Base-by-base conservation (phyloP, 1,139 yeast genomes). In the Yamadazyma spencermartinsiae region DNA sequence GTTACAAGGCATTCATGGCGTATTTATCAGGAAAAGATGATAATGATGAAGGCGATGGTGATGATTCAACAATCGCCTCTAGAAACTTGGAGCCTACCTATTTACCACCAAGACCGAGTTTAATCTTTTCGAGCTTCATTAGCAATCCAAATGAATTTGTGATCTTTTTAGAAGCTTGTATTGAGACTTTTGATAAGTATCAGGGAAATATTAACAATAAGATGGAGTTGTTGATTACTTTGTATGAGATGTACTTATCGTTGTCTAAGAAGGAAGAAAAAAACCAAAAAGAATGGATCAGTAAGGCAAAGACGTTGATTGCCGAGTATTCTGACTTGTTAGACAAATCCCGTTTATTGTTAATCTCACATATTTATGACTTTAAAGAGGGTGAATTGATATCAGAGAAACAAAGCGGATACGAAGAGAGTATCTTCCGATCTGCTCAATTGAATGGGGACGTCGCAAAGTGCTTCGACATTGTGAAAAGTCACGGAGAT, bases 141-240 rank as follows among this genome's bases (percentile, higher is more conserved):
- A 79, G 83, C 51, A 88, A 86, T 55, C 89, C 95, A 0, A 78
- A 82, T 53, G 94, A 90, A 53, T 90, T 92, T 71, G 95, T 90
- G 14, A 86, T 87, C n/a, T 90, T 94, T 49, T 63, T 92, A 40
- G 98, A 92, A 56, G 97, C 98, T 0, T 88, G 97, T 52, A 65
- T 89, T 13, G 88, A 84, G 49, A 75, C 86, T 7, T 86, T 86
- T 56, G 90, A 85, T 43, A 75, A 72, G 44, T 86, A 80, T 54
- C 92, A 85, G 43, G 95, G 94, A 0, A 76, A 80, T 42, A 66
- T 68, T 14, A 75, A 76, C 46, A 96, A 88, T 51, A 79, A 81
- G 48, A 76, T 74, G 39, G 95, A 86, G 35, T 71, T 90, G 26
- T 65, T 86, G 39, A 78, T 86, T 8, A 88, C 97, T 0, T 65